A percentile compares a stretch with the other conserved stretches of the same genome.
Conservation (phyloP, 306 rosid genomes). For the Dicorynia guianensis region DNA sequence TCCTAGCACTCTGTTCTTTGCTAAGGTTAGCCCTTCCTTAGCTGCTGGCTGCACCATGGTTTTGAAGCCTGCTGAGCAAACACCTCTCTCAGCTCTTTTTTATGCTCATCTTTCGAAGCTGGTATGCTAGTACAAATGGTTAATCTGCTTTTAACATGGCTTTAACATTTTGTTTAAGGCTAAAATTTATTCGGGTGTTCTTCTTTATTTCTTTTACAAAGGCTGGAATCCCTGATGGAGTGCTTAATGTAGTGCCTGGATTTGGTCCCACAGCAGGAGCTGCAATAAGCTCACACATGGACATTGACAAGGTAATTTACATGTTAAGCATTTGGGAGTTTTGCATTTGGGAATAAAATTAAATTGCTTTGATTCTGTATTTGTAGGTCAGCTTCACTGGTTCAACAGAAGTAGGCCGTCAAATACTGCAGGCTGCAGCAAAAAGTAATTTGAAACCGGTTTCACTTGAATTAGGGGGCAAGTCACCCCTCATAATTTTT, state of each 20-base stretch:
- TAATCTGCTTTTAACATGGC: neutral
- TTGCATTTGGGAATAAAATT: neutral
- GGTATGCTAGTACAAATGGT: slow-evolving; percentile 45
- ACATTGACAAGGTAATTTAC: slow-evolving; percentile 70
- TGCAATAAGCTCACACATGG: slow-evolving; percentile 79
- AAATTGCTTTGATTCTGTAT: neutral
- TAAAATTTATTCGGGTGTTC: neutral
- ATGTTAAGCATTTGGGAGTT: slow-evolving; percentile 18
- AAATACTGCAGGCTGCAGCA: slow-evolving; percentile 84
- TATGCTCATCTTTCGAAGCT: slow-evolving; percentile 80
- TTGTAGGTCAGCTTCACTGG: slow-evolving; percentile 84
- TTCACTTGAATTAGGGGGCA: slow-evolving; percentile 91
- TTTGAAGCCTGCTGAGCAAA: slow-evolving; percentile 90
- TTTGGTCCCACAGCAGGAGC: slow-evolving; percentile 91
- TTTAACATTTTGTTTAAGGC: neutral
- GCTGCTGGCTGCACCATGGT: slow-evolving; percentile 94
- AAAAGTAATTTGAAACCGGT: slow-evolving; percentile 79
- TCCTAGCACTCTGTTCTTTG: slow-evolving; percentile 59
- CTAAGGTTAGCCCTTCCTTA: slow-evolving; percentile 73
- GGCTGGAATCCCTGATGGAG: slow-evolving; percentile 97
- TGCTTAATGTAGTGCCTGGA: slow-evolving; percentile 81
- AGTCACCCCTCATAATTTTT: slow-evolving; percentile 79
- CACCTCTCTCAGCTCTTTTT: slow-evolving; percentile 83
- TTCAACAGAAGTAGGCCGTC: slow-evolving; percentile 78
- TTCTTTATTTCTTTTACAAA: slow-evolving; percentile 20